phyloP scores from a whole-genome alignment of 163 green algal species.

The Volvox carteri region DNA sequence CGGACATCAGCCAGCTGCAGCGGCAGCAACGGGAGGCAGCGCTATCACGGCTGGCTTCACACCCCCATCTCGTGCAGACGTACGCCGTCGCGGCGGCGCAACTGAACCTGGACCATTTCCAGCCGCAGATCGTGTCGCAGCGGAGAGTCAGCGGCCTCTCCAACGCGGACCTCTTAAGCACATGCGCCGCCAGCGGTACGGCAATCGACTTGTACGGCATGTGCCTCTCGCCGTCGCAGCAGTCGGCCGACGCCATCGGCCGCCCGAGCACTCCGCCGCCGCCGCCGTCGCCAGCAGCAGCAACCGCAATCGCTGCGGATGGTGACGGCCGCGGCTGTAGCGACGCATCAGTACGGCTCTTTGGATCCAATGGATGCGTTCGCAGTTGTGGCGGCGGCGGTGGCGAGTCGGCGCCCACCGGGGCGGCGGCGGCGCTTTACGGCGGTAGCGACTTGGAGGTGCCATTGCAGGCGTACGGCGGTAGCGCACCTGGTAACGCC shows the following conservation, averaged over 20 bases:
- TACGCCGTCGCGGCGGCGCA: slow-evolving; percentile 40
- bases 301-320: neutral
- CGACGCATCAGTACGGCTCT: neutral
- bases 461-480: no score
- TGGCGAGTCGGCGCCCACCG: neutral
- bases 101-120: slow-evolving; percentile 27
- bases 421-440: no score
- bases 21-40: slow-evolving; percentile 51
- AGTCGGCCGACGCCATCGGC: no score
- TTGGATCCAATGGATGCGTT: neutral
- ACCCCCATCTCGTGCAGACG: slow-evolving; percentile 53
- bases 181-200: neutral
- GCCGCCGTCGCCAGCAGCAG: neutral
- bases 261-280: neutral
- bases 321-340: neutral
- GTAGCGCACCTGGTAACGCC: no score
- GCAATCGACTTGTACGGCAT: slow-evolving; percentile 46
- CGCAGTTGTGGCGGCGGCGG: neutral
- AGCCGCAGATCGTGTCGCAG: neutral
- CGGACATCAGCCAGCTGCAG: slow-evolving; percentile 11
- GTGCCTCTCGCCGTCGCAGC: neutral
- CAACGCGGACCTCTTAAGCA: slow-evolving; percentile 22
- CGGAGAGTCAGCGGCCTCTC: slow-evolving; percentile 5
- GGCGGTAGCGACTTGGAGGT: no score
- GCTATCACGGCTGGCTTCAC: slow-evolving; percentile 43